Evolutionary conservation across 805 yeast genomes (phyloP).

Genomic region (Teunomyces lycoperdinae): DNA sequence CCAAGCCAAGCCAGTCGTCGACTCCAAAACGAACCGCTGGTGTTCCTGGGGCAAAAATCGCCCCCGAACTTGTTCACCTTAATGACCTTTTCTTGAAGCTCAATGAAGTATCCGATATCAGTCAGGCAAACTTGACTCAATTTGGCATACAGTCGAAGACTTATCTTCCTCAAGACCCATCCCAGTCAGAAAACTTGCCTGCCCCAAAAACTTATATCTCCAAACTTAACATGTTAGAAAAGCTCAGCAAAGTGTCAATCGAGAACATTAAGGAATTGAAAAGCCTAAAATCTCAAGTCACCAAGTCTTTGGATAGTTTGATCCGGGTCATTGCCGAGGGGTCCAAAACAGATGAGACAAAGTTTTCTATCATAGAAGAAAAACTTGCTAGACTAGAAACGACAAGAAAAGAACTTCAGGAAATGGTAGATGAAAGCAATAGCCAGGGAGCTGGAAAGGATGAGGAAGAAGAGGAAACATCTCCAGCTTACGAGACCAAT

Average conservation of each 20-base stretch:
- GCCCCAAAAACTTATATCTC: constrained; percentile 36
- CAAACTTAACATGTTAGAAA: constrained; percentile 38
- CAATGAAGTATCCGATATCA: constrained; percentile 22
- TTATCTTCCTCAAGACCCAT: constrained; percentile 35
- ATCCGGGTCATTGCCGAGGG: constrained; percentile 23
- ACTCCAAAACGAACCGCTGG: neutral
- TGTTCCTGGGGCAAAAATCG: constrained; percentile 9
- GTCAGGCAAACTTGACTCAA: constrained; percentile 37
- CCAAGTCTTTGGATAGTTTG: constrained; percentile 24
- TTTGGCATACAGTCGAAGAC: constrained; percentile 36
- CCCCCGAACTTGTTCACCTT: constrained; percentile 31
- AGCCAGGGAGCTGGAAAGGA: neutral
- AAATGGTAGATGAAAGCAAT: constrained; percentile 19
- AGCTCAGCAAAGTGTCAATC: constrained; percentile 31
- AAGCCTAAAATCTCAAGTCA: constrained; percentile 23
- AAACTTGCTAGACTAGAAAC: constrained; percentile 25
- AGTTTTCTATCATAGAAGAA: constrained; percentile 25
- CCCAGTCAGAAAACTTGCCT: constrained; percentile 36
- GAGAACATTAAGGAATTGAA: constrained; percentile 32
- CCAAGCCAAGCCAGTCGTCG: constrained; percentile 6
- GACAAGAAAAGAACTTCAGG: constrained; percentile 31
- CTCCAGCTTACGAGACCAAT: constrained; percentile 23
- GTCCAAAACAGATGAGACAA: constrained; percentile 31
- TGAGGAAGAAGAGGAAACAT: constrained; percentile 24
- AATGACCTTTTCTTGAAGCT: constrained; percentile 30